Evolutionary conservation across 108 stramenopile genomes (phyloP).

Genomic region (Skeletonema marinoi): DNA sequence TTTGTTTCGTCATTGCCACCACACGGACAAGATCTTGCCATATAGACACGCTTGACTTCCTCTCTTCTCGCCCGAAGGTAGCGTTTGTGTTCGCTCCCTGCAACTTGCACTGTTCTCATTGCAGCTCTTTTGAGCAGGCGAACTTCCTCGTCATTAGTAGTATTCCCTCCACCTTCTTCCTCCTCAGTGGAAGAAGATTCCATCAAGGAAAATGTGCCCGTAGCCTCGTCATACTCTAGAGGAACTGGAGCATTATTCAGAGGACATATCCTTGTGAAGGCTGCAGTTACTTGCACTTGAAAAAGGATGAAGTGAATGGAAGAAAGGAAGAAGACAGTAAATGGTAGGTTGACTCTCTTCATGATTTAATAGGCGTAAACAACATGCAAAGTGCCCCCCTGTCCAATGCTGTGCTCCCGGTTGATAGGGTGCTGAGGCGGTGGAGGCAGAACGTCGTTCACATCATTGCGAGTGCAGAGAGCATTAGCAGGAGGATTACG

Average conservation of each 20-base stretch:
- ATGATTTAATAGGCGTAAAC: too few relatives aligned
- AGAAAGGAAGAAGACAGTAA: not conserved
- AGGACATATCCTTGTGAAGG: not conserved
- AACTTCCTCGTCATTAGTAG: not conserved
- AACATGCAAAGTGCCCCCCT: too few relatives aligned
- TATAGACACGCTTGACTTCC: constrained; percentile 14
- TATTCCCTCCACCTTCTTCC: not conserved
- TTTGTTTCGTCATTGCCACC: constrained; percentile 8
- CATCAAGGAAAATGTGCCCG: constrained; percentile 16
- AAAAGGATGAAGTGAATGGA: not conserved
- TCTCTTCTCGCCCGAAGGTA: not conserved
- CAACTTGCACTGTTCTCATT: not conserved
- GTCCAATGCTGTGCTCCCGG: too few relatives aligned
- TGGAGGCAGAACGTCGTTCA: too few relatives aligned
- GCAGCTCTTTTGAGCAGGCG: not conserved
- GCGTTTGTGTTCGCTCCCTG: not conserved
- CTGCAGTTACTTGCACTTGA: not conserved
- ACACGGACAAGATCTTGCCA: constrained; percentile 38
- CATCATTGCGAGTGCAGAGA: too few relatives aligned
- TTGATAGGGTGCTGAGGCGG: too few relatives aligned
- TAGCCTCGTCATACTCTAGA: constrained; percentile 30
- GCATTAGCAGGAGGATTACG: too few relatives aligned
- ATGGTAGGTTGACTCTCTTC: not conserved
- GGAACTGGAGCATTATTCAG: constrained; percentile 9
- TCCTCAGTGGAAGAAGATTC: not conserved